A percentile compares a stretch with the other conserved stretches of the same genome.
phyloP scores from a whole-genome alignment of 768 basidiomycete genomes.

The Tricholoma bakamatsutake region DNA sequence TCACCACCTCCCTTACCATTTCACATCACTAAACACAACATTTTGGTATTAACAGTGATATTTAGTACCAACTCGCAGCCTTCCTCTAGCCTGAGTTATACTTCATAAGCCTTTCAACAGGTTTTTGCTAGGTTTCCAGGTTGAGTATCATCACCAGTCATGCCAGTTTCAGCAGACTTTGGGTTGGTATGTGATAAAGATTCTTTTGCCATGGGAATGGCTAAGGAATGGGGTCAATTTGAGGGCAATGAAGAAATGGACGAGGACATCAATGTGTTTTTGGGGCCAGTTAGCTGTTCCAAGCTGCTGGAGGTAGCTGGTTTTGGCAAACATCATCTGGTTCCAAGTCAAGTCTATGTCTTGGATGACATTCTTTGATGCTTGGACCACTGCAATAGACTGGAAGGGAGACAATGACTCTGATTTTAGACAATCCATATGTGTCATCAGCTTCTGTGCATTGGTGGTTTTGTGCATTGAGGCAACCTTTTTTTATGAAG shows the following conservation, averaged over 20 bases:
- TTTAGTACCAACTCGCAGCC: too few species aligned
- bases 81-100: too few species aligned
- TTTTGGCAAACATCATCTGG: conserved; percentile 15
- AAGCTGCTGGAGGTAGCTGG: conserved; percentile 5
- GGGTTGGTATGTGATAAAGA: conserved; percentile 7
- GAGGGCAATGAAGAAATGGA: conserved; percentile 7
- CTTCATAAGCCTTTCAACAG: too few species aligned
- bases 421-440: conserved; percentile 4
- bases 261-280: conserved; percentile 1
- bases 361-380: conserved; percentile 6
- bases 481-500: conserved; percentile 7
- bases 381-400: conserved; percentile 9
- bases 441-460: background rate
- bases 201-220: conserved; percentile 1
- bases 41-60: too few species aligned
- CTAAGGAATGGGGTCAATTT: conserved; percentile 4
- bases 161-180: conserved; percentile 11
- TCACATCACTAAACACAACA: too few species aligned
- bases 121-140: too few species aligned
- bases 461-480: background rate
- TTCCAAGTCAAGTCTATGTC: conserved; percentile 15
- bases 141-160: too few species aligned
- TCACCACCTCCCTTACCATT: too few species aligned
- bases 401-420: conserved; percentile 7
- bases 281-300: background rate